These are phyloP conservation scores for Strigomonas culicis DNA, from an alignment of 208 protist genomes.

Conservation along the genomic window DNA sequence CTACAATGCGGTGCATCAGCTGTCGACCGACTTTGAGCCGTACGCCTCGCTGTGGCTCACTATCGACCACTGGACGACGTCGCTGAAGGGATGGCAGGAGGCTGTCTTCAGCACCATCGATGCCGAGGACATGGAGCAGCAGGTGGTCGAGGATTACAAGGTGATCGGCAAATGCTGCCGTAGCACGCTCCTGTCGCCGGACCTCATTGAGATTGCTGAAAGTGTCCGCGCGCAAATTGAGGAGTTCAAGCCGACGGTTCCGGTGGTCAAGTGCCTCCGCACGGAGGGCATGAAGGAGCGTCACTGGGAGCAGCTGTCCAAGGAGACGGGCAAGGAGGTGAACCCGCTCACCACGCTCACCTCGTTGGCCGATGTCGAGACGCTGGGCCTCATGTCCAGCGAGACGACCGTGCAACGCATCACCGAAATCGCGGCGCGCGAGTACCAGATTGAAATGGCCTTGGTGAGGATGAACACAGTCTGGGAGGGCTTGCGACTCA, in stretches of 20 bases:
- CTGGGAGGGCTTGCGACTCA: conserved; percentile 89
- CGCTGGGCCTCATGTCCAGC: conserved; percentile 71
- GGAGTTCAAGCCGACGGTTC: conserved; percentile 94
- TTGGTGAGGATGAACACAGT: conserved; percentile 93
- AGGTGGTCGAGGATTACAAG: conserved; percentile 67
- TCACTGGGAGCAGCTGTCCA: conserved; percentile 94
- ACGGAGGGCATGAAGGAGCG: conserved; percentile 95
- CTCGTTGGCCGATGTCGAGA: conserved; percentile 79
- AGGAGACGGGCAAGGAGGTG: conserved; percentile 91
- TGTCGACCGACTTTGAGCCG: conserved; percentile 95
- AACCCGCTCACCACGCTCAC: conserved; percentile 85
- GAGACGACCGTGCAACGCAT: conserved; percentile 87
- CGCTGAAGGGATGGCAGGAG: conserved; percentile 79
- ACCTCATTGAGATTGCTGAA: conserved; percentile 87
- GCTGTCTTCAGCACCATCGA: conserved; percentile 84
- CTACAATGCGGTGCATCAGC: conserved; percentile 85
- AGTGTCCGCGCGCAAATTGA: conserved; percentile 88
- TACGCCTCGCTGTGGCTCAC: conserved; percentile 95
- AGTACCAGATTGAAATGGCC: conserved; percentile 94
- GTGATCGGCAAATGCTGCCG: conserved; percentile 87
- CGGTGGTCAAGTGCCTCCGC: conserved; percentile 93
- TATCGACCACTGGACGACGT: conserved; percentile 82
- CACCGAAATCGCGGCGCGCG: conserved; percentile 93
- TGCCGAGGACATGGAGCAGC: conserved; percentile 89
- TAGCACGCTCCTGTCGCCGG: conserved; percentile 73